Evolutionary conservation across 805 yeast genomes (phyloP), one percentile per base, ranked within the genome.

Genomic region (Millerago galiae): DNA sequence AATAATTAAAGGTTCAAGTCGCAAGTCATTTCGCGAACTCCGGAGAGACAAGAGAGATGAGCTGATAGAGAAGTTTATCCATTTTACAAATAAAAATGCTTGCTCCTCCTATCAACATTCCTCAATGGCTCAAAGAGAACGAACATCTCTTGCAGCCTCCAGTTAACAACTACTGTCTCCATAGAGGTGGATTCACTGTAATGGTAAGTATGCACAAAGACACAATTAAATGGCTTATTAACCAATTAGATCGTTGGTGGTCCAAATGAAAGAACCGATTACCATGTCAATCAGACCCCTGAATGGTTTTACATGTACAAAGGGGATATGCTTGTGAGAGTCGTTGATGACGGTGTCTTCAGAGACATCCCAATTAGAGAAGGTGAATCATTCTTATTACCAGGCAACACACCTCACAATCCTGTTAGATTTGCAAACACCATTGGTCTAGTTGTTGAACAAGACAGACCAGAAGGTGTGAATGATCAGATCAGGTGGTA

Each of bases 221-320:
- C 21, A 31, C 8, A 4, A 28, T 29, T n/a, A 8, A 15, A 15
- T 31, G 5, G 18, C 11, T 12, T 11, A 11, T 32, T 17, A 32
- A 32, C 14, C 7, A 17, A 32, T 10, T 38, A 64, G 69, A 80
- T 89, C 40, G 95, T 90, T 2, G 97, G 97, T 13, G 97, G 97
- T 0, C 97, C 97, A 4, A 90, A 90, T 60, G 95, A 82, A 55
- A 71, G 97, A 44, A 89, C 95, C 0, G 97, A 90, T 59, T 90
- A 87, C 59, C 97, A 90, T 57, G 77, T 90, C 38, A 90, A 90
- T 58, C 95, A 87, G 54, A 90, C 97, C 0, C 96, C 97, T 1
- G 97, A 90, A 56, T 90, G 88, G 77, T 90, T 90, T 61, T 80
- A 83, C 63, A 91, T 84, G 71, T 76, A 83, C 60, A 86, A 86